Percentiles rank a stretch among this genome's conserved stretches.
phyloP scores from a whole-genome alignment of 176 grass and related monocot genomes.

The Dactylis glomerata region DNA sequence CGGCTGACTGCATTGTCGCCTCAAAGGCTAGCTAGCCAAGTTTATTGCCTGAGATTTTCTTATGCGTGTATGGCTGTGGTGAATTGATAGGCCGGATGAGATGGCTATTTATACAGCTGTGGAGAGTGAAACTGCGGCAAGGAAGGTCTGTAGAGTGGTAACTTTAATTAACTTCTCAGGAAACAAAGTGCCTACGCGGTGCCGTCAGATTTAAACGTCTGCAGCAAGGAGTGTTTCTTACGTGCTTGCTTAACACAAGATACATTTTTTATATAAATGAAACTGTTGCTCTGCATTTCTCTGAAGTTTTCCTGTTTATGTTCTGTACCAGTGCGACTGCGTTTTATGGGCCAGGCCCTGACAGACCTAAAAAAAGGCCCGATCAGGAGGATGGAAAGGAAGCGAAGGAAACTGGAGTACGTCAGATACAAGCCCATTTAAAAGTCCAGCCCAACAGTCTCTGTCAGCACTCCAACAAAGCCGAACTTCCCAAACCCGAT shows the following conservation, averaged over 20 bases:
- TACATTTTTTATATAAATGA: neutral
- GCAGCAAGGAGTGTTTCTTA: neutral
- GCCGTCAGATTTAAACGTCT: neutral
- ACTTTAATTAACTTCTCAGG: conserved; percentile 19
- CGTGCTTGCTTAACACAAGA: neutral
- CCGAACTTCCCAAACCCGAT: neutral
- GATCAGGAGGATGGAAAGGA: neutral
- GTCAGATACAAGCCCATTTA: neutral
- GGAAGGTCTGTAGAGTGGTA: conserved; percentile 26
- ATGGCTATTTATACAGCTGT: neutral
- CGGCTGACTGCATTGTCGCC: conserved; percentile 15
- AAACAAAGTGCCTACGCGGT: neutral
- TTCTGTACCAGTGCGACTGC: neutral
- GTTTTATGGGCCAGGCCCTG: neutral
- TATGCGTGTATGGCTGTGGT: conserved; percentile 2
- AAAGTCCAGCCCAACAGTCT: neutral
- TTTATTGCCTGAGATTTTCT: neutral
- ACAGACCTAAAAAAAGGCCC: no score
- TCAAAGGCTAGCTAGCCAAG: neutral
- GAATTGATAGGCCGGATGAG: neutral
- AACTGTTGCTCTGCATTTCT: no score
- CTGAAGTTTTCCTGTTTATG: no score
- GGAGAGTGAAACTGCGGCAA: conserved; percentile 13
- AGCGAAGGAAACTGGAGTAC: neutral
- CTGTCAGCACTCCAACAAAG: neutral